Evolutionary conservation across 345 rosid genomes (phyloP).

Genomic region (Citropsis articulata): DNA sequence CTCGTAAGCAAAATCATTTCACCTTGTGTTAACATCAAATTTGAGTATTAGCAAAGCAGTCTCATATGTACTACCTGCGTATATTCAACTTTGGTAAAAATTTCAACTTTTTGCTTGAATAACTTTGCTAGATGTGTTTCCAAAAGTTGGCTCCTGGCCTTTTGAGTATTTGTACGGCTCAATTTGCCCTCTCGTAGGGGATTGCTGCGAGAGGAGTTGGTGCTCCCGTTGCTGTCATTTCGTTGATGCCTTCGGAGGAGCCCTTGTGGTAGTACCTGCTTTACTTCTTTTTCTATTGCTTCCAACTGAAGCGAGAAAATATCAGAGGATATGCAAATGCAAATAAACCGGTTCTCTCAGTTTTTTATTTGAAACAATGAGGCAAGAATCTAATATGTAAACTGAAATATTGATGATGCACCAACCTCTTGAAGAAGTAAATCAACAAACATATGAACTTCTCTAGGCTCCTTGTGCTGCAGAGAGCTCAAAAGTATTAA

Average conservation of each 20-base stretch:
- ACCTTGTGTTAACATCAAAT: constrained; percentile 16
- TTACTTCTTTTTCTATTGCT: constrained; percentile 68
- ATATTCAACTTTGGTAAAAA: constrained; percentile 88
- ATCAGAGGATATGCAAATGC: constrained; percentile 4
- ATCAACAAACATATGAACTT: constrained; percentile 97
- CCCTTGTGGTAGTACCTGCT: constrained; percentile 85
- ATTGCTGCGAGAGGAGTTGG: constrained; percentile 80
- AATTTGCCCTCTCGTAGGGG: constrained; percentile 75
- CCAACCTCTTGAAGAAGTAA: constrained; percentile 88
- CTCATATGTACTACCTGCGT: constrained; percentile 59
- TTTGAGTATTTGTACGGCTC: constrained; percentile 62
- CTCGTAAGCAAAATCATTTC: constrained; percentile 9
- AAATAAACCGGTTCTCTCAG: not conserved
- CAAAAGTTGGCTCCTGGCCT: constrained; percentile 90
- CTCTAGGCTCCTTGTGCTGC: constrained; percentile 99
- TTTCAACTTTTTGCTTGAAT: constrained; percentile 97
- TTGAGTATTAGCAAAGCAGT: not conserved
- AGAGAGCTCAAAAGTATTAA: constrained; percentile 26
- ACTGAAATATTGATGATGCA: not conserved
- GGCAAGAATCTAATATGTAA: not conserved
- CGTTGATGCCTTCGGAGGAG: constrained; percentile 69
- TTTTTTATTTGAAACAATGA: not conserved
- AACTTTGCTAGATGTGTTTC: constrained; percentile 99
- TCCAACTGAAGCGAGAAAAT: constrained; percentile 47
- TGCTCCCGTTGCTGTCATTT: constrained; percentile 93